Evolutionary conservation across 2,329 filamentous ascomycete genomes (phyloP).

Genomic region (Paradendryphiella salina): DNA sequence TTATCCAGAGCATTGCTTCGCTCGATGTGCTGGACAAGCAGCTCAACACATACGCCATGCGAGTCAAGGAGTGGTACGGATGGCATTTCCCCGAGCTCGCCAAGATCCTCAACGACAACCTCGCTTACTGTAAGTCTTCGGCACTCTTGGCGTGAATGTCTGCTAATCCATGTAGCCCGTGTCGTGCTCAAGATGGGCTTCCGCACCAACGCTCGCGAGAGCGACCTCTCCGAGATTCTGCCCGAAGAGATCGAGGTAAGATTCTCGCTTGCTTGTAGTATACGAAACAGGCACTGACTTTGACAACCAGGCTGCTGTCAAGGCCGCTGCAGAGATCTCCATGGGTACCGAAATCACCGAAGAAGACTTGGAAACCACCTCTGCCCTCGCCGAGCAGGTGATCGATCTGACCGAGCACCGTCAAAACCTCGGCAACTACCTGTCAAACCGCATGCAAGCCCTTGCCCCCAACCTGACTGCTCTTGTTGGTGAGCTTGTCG

Average conservation of each 20-base stretch:
- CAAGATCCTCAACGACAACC: constrained; percentile 81
- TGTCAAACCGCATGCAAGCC: constrained; percentile 91
- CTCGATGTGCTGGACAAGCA: constrained; percentile 98
- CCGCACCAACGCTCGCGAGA: constrained; percentile 74
- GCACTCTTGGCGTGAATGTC: background rate
- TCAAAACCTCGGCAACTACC: constrained; percentile 81
- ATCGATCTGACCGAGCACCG: constrained; percentile 83
- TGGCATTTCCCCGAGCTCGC: constrained; percentile 99
- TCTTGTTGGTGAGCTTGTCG: constrained; percentile 89
- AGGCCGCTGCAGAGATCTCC: constrained; percentile 91
- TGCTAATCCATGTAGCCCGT: constrained; percentile 52
- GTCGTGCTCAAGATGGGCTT: constrained; percentile 89
- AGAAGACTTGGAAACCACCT: constrained; percentile 91
- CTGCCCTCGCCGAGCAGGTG: constrained; percentile 88
- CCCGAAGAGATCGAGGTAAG: constrained; percentile 84
- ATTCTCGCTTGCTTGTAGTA: background rate
- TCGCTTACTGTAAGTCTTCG: constrained; percentile 57
- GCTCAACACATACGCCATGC: constrained; percentile 97
- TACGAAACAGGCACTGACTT: background rate
- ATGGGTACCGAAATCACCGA: constrained; percentile 98
- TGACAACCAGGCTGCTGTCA: constrained; percentile 66
- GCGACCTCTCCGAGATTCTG: constrained; percentile 77
- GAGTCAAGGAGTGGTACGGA: constrained; percentile 99
- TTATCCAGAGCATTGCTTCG: constrained; percentile 87
- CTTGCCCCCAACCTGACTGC: constrained; percentile 95